These are phyloP conservation scores for Saccharomycopsis olivae DNA, from an alignment of 805 yeast genomes.

Conservation along the genomic window DNA sequence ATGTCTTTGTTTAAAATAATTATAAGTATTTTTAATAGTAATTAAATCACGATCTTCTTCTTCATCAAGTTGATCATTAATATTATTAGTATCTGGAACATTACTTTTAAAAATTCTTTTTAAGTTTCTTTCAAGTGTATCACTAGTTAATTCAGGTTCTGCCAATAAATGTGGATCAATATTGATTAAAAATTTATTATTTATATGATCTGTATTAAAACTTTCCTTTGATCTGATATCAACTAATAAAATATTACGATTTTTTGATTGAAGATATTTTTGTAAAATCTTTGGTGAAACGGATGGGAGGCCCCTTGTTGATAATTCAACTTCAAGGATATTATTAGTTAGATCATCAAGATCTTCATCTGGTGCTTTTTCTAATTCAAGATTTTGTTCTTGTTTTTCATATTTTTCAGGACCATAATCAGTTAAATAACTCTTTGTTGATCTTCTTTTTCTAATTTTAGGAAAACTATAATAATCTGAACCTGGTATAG, in stretches of 20 bases:
- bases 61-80: background rate
- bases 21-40: constrained; percentile 13
- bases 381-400: constrained; percentile 2
- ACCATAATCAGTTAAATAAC: constrained; percentile 18
- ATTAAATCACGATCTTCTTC: constrained; percentile 13
- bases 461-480: constrained; percentile 13
- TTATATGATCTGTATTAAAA: constrained; percentile 16
- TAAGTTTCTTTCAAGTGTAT: constrained; percentile 12
- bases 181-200: constrained; percentile 12
- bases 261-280: constrained; percentile 9
- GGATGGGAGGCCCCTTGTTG: constrained; percentile 2
- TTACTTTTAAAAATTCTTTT: constrained; percentile 8
- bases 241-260: constrained; percentile 12
- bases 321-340: background rate
- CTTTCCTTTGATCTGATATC: constrained; percentile 14
- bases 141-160: constrained; percentile 7
- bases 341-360: background rate
- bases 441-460: constrained; percentile 14
- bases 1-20: constrained; percentile 17
- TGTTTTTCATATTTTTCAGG: constrained; percentile 15
- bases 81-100: constrained; percentile 1
- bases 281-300: constrained; percentile 10
- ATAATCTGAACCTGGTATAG: background rate
- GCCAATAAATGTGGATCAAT: constrained; percentile 11
- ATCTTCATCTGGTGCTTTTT: constrained; percentile 5